A percentile compares a stretch with the other conserved stretches of the same genome.
Evolutionary conservation across 148 eudicot genomes (phyloP).

Genomic region (Tetragonia tetragonoides): DNA sequence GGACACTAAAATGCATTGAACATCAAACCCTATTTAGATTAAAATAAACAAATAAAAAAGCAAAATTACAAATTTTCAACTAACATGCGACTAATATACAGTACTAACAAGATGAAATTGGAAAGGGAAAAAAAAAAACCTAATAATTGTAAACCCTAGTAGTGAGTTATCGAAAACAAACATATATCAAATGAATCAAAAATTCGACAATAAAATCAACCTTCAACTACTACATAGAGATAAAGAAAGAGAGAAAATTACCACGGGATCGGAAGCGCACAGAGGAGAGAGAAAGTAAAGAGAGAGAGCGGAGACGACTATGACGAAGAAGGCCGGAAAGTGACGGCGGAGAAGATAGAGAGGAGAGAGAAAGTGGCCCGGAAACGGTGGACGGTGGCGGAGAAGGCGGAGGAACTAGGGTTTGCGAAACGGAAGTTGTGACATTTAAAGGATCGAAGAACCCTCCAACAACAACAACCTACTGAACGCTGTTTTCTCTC

Average conservation of each 20-base stretch:
- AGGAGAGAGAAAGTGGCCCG: not conserved
- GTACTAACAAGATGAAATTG: not conserved
- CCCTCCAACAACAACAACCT: not conserved
- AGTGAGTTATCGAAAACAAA: not conserved
- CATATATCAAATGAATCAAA: not conserved
- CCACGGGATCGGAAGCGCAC: not conserved
- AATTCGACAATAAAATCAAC: not conserved
- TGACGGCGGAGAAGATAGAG: not conserved
- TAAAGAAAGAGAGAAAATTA: not conserved
- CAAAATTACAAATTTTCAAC: not conserved
- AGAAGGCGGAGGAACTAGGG: constrained; percentile 19
- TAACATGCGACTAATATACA: not conserved
- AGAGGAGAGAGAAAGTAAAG: not conserved
- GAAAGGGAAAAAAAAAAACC: not conserved
- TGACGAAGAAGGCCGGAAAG: not conserved
- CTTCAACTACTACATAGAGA: not conserved
- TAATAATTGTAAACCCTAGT: not conserved
- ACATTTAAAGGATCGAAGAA: constrained; percentile 7
- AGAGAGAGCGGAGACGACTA: not conserved
- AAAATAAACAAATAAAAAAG: not conserved
- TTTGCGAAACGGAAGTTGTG: constrained; percentile 1
- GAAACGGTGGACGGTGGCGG: constrained; percentile 9
- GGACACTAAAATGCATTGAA: not conserved
- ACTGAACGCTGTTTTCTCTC: not conserved
- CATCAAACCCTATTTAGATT: not conserved